Percentiles rank a stretch among this genome's conserved stretches.
Evolutionary conservation across 345 rosid species (phyloP).

Genomic region (Moricandia arvensis): DNA sequence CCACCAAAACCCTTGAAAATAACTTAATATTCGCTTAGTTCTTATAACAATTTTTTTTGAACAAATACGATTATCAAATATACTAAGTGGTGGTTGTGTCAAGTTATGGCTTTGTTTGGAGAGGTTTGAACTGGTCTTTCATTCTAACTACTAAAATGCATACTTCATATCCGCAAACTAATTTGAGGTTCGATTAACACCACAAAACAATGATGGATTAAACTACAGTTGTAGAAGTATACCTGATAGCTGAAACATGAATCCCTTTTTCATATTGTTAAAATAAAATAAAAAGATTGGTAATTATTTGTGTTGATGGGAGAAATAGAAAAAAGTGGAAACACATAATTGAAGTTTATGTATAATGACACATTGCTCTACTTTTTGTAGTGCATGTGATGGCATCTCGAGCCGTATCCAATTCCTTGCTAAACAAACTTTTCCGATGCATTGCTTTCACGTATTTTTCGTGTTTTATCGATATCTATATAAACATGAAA

Average conservation of each 20-base stretch:
- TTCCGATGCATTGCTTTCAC: conserved; percentile 36
- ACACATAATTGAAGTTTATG: conserved; percentile 20
- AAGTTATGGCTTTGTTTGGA: no score
- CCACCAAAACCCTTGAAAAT: conserved; percentile 1
- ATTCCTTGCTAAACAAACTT: conserved; percentile 38
- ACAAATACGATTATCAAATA: neutral
- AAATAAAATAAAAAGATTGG: neutral
- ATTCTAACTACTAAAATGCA: no score
- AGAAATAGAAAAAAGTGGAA: conserved; percentile 2
- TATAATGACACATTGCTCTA: conserved; percentile 28
- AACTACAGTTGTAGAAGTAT: no score
- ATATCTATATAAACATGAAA: neutral
- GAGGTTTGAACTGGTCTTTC: no score
- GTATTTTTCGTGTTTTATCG: conserved; percentile 12
- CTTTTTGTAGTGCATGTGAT: conserved; percentile 28
- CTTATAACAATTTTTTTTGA: neutral
- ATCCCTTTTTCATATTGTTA: neutral
- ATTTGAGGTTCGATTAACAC: no score
- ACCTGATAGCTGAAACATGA: neutral
- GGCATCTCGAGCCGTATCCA: conserved; percentile 32
- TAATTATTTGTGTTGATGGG: neutral
- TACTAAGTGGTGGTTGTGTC: no score
- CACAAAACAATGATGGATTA: no score
- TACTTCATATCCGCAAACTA: no score
- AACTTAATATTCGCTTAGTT: neutral